Evolutionary conservation across 2,329 filamentous ascomycete genomes (phyloP).

Genomic region (Colletotrichum ledebouriae): DNA sequence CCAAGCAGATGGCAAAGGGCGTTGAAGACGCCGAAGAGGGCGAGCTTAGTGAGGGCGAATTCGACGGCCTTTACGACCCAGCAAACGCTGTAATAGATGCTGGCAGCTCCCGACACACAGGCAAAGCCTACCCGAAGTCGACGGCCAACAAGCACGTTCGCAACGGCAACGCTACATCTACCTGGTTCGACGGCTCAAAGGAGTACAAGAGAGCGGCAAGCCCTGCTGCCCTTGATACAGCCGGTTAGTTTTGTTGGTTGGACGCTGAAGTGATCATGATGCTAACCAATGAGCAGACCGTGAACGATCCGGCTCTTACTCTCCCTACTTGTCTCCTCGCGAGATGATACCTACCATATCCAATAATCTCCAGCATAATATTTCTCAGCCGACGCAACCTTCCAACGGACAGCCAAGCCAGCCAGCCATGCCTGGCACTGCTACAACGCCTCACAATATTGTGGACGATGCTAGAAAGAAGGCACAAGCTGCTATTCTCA

Average conservation of each 20-base stretch:
- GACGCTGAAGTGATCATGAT: not conserved
- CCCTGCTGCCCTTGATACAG: slow-evolving; percentile 1
- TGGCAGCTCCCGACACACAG: not conserved
- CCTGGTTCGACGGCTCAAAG: not conserved
- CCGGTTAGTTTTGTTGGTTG: slow-evolving; percentile 14
- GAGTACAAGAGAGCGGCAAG: slow-evolving; percentile 7
- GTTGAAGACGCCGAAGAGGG: slow-evolving; percentile 69
- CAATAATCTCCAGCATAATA: not conserved
- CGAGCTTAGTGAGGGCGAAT: slow-evolving; percentile 79
- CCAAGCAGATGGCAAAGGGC: slow-evolving; percentile 5
- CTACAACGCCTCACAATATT: slow-evolving; percentile 23
- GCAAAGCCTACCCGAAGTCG: not conserved
- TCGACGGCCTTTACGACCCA: slow-evolving; percentile 69
- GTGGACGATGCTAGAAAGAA: slow-evolving; percentile 64
- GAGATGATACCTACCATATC: slow-evolving; percentile 53
- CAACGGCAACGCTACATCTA: not conserved
- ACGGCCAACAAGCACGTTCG: not conserved
- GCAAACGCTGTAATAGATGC: slow-evolving; percentile 28
- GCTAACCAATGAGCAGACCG: slow-evolving; percentile 47
- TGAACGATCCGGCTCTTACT: slow-evolving; percentile 66
- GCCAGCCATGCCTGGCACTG: not conserved
- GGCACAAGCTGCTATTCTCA: slow-evolving; percentile 76
- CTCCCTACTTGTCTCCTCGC: slow-evolving; percentile 64
- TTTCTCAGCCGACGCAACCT: not conserved
- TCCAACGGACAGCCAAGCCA: not conserved